Base-by-base conservation (phyloP, 2,329 filamentous ascomycete species). In the Aspergillus costaricaensis region DNA sequence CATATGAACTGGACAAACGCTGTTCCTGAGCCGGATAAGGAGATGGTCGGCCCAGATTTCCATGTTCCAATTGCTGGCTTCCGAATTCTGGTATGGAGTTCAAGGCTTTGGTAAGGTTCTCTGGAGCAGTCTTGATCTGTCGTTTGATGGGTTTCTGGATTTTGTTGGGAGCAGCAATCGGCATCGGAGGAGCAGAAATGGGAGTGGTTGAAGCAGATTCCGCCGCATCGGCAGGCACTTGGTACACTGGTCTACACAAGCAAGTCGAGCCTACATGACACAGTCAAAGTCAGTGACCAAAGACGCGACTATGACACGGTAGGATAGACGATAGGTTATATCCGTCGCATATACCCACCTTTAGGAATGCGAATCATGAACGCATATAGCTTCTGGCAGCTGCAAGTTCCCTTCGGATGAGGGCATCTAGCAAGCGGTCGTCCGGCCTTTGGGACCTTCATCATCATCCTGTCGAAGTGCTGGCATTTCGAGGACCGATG, bases 401-500 rank as follows among this genome's bases (percentile, higher is more conserved):
- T 76, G 62, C 78, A 80, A 5, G 71, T 72, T 19, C 74, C 73
- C 62, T 78, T 77, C 4, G 76, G 74, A 68, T 82, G 80, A 25
- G 79, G 78, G 49, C 80, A 82, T 67, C 79, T 80, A 32, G 78
- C 76, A 21, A 81, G 72, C 17, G 80, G 80, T 17, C 80, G 74
- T 12, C 80, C 80, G 19, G 80, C 79, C 58, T 80, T 81, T 27
- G 79, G 78, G 21, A 82, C 80, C 67, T 80, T 80, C 67, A 81
- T 78, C 76, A 82, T 81, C 39, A 81, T 71, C 61, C 80, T 73
- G 62, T 82, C 79, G 55, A 76, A 79, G 65, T 82, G 79, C 58
- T 77, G 76, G 52, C 79, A 81, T 78, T 81, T 81, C 59, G 79
- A 81, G 21, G 79, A 81, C 55, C 79, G 76, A 67, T 81, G 79